Base-by-base conservation (phyloP, 2,329 filamentous ascomycete species). In the Cercospora nicotianae region DNA sequence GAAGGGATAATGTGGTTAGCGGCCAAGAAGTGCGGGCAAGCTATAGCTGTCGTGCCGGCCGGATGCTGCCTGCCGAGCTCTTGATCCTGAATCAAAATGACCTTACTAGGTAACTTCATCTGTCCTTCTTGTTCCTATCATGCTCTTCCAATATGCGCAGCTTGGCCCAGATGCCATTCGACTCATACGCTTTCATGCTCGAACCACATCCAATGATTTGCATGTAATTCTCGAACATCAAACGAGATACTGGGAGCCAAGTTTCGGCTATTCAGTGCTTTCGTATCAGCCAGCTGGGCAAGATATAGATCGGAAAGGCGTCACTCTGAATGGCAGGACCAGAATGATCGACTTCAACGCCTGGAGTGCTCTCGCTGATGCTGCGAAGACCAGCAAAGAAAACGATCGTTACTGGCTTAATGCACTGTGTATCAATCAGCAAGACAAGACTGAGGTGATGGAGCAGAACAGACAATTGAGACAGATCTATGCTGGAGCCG, bases 141-240 rank as follows among this genome's bases (percentile, higher is more conserved):
- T 69, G 67, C 33, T 70, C n/a, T 70, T 70, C 45, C 68, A 70
- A 33, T 70, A 68, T 42, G 64, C 68, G 7, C 60, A 70, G 28
- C 63, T 70, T 20, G 42, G 59, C 59, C n/a, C 51, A 31, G 53
- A 60, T 13, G 61, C 68, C 3, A 66, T 70, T 13, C 68, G 68
- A 13, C 60, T 70, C 7, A n/a, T 64, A n/a, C 65, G 66, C 36
- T 66, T 68, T 23, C 65, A 66, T 53, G 33, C 59, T 36, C 63
- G 57, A 20, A 70, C 62, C 28, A 68, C 53, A 9, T 16, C 42
- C 10, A 60, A 53, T 18, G 63, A 67, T 31, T 33, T 70, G 13
- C 63, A 65, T 16, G 20, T 70, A 20, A 64, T 45, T 13, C 51
- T 70, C 23, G 68, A 68, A 63, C 68, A 70, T 45, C 63, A 68